Evolutionary conservation across 768 basidiomycete species (phyloP), one percentile per base, ranked within the genome.

Genomic region (Mycena alexandri): DNA sequence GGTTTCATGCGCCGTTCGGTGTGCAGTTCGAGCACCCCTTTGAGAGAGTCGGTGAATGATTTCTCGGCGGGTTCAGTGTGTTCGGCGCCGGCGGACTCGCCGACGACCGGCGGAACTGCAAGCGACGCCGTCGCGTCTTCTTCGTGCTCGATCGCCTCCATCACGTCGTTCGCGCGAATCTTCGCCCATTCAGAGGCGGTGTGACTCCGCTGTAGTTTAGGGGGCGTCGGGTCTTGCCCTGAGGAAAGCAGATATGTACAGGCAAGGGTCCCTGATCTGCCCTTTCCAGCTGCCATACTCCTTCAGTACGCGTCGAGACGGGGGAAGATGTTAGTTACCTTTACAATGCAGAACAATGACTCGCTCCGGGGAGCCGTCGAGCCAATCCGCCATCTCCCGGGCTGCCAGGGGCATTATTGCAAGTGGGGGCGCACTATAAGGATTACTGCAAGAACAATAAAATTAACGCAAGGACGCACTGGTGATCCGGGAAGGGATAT

Each of bases 401-500:
- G 90, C 89, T 8, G 89, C 86, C 13, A 95, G 83, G 21, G 91
- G 86, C 68, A 97, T 82, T 53, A 93, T 82, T 0, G 89, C 84
- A 21, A 96, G 79, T 0, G 95, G 94, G 1, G 95, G 94, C 5
- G 91, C 89, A 76, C 91, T 92, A 69, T 11, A 21, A 22, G 2
- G 17, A 43, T 50, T 47, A 42, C 43, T 10, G 46, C 3, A 36
- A 0, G 43, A 10, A 46, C 22, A 19, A 34, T 22, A n/a, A 25
- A 22, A 19, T 14, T 1, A 16, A 54, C 25, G 46, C 29, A 5
- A 38, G 38, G 51, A 84, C 92, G 77, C 70, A 93, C 89, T 95
- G 93, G 75, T 96, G 95, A 75, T 96, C 95, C 22, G 95, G 95
- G 75, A 94, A 95, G 0, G 95, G 95, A 74, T 92, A 95, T 57